Evolutionary conservation across 345 rosid species (phyloP), one percentile per base, ranked within the genome.

Genomic region (Garcia nutans): DNA sequence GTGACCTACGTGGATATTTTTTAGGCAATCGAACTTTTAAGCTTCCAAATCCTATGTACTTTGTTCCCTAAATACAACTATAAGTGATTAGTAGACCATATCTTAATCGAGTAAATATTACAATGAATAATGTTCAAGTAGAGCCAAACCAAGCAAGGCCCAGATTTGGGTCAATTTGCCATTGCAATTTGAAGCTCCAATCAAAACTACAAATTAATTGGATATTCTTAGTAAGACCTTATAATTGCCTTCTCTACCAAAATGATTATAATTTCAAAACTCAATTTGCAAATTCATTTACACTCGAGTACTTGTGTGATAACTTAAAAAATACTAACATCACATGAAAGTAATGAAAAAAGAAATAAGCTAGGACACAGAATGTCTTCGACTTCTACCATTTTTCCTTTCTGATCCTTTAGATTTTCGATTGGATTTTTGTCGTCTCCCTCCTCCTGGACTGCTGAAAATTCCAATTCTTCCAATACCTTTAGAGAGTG

Each of bases 21-120:
- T 59, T 74, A 0, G 97, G 98, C 66, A 82, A 88, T 49, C 85
- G 95, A 22, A 90, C 97, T 6, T 94, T 92, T 60, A 94, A 94
- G 86, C 84, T 94, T 47, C 98, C 98, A 6, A 92, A 92, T 78
- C 98, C 97, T 7, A 91, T 91, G 97, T 94, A 92, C 74, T 91
- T 83, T 37, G 91, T 93, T 47, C 92, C 98, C 57, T 90, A 64
- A 77, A 62, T 54, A 2, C 11, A 33, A 33, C 41, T 3, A 37
- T 4, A 5, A 37, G 41, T 37, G 41, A 37, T 37, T 37, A 37
- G 41, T 37, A 37, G 6, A 37, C 41, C 41, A 37, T 5, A 37
- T 37, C 6, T 37, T 6, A 6, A 37, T 37, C 41, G 41, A 37
- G 41, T 33, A 0, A 3, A 33, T 37, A 37, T 37, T 37, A 37